Evolutionary conservation across 2,329 filamentous ascomycete species (phyloP).

Genomic region (Diaporthe vexans): DNA sequence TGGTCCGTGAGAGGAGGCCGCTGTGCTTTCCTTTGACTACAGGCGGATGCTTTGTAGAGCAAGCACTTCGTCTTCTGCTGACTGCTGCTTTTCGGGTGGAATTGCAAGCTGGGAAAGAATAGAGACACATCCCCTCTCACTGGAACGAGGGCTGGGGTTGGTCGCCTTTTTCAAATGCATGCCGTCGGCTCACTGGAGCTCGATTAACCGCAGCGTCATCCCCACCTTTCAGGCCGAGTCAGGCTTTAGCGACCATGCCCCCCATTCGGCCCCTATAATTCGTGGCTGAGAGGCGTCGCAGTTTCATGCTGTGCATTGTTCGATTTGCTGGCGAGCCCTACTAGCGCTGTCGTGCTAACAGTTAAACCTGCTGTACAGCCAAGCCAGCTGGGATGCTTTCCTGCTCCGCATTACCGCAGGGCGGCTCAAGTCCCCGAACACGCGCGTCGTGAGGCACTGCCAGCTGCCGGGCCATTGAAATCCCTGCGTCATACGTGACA

Average conservation of each 20-base stretch:
- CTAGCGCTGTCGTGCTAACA: slow-evolving; percentile 18
- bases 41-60: neutral
- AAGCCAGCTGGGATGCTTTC: slow-evolving; percentile 5
- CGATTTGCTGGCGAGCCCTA: neutral
- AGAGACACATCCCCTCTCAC: rapidly evolving
- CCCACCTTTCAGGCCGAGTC: slow-evolving; percentile 32
- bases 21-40: neutral
- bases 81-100: neutral
- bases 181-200: neutral
- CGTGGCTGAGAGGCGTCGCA: slow-evolving; percentile 28
- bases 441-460: slow-evolving; percentile 28
- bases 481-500: slow-evolving; percentile 20
- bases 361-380: slow-evolving; percentile 14
- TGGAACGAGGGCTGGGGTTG: neutral
- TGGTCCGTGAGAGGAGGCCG: neutral
- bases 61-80: neutral
- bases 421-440: neutral
- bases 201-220: slow-evolving; percentile 14
- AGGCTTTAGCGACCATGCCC: slow-evolving; percentile 10
- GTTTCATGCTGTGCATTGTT: slow-evolving; percentile 23
- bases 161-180: neutral
- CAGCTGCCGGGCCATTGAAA: slow-evolving; percentile 1
- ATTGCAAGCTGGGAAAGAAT: neutral
- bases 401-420: neutral
- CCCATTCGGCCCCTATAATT: slow-evolving; percentile 24